Evolutionary conservation across 306 rosid genomes (phyloP).

Genomic region (Sicyos baderoa): DNA sequence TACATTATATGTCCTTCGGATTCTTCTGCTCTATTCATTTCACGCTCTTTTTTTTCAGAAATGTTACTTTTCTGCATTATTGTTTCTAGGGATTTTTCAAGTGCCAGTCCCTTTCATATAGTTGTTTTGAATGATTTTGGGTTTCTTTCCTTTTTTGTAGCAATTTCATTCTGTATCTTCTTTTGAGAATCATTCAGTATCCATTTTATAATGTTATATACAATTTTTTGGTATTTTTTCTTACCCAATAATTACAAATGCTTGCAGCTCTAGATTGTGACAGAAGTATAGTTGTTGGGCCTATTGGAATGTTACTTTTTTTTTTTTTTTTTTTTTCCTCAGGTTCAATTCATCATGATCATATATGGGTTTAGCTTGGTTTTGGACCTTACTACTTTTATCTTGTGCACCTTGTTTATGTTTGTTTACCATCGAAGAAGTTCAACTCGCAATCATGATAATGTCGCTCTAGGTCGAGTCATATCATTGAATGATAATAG

Average conservation of each 20-base stretch:
- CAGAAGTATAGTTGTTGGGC: conserved; percentile 9
- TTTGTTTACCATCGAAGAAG: not conserved
- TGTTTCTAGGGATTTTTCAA: not conserved
- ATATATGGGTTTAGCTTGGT: not conserved
- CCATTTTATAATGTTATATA: not conserved
- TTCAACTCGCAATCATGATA: not conserved
- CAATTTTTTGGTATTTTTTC: not conserved
- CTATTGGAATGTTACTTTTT: not conserved
- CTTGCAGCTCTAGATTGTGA: conserved; percentile 7
- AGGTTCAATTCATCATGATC: conserved; percentile 9
- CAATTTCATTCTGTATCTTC: not conserved
- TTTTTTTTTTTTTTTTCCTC: too few relatives aligned
- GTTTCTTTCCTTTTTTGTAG: not conserved
- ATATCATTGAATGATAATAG: not conserved
- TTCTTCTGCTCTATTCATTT: conserved; percentile 4
- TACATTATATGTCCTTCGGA: not conserved
- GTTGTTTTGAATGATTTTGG: not conserved
- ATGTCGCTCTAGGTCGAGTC: not conserved
- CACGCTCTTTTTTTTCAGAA: not conserved
- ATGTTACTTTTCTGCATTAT: not conserved
- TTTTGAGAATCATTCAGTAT: not conserved
- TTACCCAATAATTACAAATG: not conserved
- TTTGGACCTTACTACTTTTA: conserved; percentile 12
- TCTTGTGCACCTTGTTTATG: conserved; percentile 6
- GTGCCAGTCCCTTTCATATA: not conserved